Percentiles rank a stretch among this genome's conserved stretches.
These are phyloP conservation scores for Gracilaria domingensis DNA, from an alignment of 23 red algal species.

Conservation along the genomic window DNA sequence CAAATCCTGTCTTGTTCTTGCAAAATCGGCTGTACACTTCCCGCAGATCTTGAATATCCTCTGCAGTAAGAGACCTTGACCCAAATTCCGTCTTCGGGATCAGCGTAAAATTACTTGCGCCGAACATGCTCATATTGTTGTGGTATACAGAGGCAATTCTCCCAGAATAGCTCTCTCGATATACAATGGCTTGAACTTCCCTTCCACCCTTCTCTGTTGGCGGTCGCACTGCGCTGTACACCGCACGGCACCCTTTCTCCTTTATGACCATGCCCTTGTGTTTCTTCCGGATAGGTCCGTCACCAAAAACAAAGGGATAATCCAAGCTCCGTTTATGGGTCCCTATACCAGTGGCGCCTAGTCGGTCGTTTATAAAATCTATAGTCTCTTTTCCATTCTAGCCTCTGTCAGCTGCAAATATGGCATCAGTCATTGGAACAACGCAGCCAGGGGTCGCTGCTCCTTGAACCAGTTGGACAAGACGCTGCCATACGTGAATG, in stretches of 20 bases:
- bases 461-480: conserved; percentile 13
- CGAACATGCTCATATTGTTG: conserved; percentile 11
- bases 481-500: too few relatives aligned
- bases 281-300: conserved; percentile 31
- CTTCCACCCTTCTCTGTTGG: too few relatives aligned
- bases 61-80: too few relatives aligned
- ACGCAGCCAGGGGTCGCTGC: not conserved
- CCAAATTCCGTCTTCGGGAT: too few relatives aligned
- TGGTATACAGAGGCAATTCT: conserved; percentile 41
- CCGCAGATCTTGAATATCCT: too few relatives aligned
- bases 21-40: too few relatives aligned
- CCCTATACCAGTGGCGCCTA: conserved; percentile 14
- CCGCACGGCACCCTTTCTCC: not conserved
- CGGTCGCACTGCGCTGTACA: conserved; percentile 16
- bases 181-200: too few relatives aligned
- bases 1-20: too few relatives aligned
- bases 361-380: not conserved
- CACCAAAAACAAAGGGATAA: conserved; percentile 37
- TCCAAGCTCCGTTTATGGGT: conserved; percentile 21
- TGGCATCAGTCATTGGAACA: conserved; percentile 6
- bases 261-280: not conserved
- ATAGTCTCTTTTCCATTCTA: conserved; percentile 11
- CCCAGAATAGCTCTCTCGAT: too few relatives aligned
- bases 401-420: conserved; percentile 18
- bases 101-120: conserved; percentile 18